Conservation (phyloP, 176 grass and related monocot genomes). For the Zizania latifolia region DNA sequence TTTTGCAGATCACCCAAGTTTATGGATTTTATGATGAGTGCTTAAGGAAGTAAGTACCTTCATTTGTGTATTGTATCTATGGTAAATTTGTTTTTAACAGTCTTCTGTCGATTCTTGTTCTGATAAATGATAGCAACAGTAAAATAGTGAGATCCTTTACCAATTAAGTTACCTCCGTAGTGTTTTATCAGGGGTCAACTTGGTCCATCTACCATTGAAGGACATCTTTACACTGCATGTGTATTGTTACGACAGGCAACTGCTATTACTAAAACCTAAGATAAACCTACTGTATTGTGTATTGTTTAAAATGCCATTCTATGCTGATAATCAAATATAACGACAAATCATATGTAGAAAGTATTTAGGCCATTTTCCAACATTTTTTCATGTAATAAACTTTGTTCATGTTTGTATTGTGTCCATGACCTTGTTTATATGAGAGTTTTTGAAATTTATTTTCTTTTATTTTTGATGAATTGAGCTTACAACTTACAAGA, state of each 20-base stretch:
- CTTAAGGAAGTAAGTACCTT: slow-evolving; percentile 80
- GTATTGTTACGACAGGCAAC: neutral
- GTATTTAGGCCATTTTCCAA: neutral
- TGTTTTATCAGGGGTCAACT: neutral
- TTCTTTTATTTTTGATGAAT: neutral
- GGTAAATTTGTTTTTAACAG: neutral
- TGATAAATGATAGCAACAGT: neutral
- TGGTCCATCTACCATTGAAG: neutral
- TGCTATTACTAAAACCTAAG: neutral
- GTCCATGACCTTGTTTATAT: neutral
- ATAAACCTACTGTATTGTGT: too few species aligned
- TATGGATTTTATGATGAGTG: slow-evolving; percentile 99
- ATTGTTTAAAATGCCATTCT: neutral
- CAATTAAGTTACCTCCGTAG: neutral
- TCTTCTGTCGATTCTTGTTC: neutral
- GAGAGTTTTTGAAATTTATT: neutral
- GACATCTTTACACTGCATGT: neutral
- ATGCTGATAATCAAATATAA: neutral
- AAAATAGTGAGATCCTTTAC: neutral
- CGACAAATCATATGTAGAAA: neutral
- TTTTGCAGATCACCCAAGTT: slow-evolving; percentile 90
- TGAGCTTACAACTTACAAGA: neutral
- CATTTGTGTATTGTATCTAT: too few species aligned
- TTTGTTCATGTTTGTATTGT: neutral
- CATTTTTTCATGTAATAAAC: neutral